These are phyloP conservation scores for Royoungia palumana DNA, from an alignment of 768 basidiomycete species.

Conservation along the genomic window DNA sequence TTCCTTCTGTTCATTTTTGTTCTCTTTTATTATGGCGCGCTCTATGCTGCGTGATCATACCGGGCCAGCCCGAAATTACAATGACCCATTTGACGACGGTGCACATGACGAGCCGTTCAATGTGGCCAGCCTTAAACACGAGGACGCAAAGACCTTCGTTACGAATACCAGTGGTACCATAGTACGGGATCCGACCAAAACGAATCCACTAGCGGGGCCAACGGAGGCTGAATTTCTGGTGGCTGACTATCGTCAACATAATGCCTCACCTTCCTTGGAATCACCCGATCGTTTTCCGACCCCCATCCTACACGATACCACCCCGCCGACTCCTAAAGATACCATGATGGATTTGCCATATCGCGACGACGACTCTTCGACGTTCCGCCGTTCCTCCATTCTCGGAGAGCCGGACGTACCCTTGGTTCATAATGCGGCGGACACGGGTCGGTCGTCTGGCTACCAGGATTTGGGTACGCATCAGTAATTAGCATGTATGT, in stretches of 20 bases:
- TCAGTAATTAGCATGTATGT: neutral
- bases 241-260: constrained; percentile 26
- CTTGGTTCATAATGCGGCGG: constrained; percentile 48
- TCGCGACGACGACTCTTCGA: constrained; percentile 20
- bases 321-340: constrained; percentile 3
- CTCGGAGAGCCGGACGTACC: constrained; percentile 29
- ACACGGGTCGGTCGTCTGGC: constrained; percentile 34
- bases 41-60: constrained; percentile 7
- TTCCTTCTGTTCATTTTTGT: neutral
- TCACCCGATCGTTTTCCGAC: constrained; percentile 14
- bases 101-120: constrained; percentile 22
- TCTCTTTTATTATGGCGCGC: constrained; percentile 28
- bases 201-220: constrained; percentile 4
- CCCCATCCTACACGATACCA: constrained; percentile 11
- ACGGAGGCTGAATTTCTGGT: constrained; percentile 25
- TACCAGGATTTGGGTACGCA: constrained; percentile 56
- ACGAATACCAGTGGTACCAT: constrained; percentile 22
- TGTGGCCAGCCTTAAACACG: constrained; percentile 6
- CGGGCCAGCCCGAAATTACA: constrained; percentile 9
- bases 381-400: constrained; percentile 11
- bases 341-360: constrained; percentile 14
- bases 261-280: constrained; percentile 14
- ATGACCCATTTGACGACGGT: constrained; percentile 29
- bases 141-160: constrained; percentile 19
- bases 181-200: constrained; percentile 8